These are phyloP conservation scores for Diaporthe batatas DNA, from an alignment of 2,329 filamentous ascomycete species.

Conservation along the genomic window DNA sequence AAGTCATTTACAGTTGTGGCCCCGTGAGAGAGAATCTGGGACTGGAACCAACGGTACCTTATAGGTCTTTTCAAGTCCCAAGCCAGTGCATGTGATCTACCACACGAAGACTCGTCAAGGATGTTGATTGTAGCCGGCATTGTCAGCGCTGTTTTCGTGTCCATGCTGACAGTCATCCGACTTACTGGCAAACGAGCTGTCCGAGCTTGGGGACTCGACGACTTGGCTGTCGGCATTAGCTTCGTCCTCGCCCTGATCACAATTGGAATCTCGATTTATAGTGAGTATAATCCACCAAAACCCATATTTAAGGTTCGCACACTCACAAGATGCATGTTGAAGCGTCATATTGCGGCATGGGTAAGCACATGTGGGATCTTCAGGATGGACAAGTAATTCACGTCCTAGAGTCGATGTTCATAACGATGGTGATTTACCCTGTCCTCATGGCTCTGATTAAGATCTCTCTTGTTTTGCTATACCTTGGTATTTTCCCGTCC, in stretches of 20 bases:
- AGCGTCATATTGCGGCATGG: slow-evolving; percentile 13
- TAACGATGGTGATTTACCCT: not conserved
- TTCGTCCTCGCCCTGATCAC: not conserved
- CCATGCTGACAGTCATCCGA: not conserved
- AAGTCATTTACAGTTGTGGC: not conserved
- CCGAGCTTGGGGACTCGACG: not conserved
- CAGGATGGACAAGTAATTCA: slow-evolving; percentile 5
- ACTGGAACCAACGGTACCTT: not conserved
- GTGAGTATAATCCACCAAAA: not conserved
- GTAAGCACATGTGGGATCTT: slow-evolving; percentile 8
- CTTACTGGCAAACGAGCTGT: not conserved
- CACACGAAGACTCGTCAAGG: not conserved
- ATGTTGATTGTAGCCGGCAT: not conserved
- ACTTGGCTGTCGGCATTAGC: not conserved
- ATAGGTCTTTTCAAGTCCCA: slow-evolving; percentile 8
- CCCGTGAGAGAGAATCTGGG: too few species aligned
- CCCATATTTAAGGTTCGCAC: not conserved
- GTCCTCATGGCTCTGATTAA: slow-evolving; percentile 2
- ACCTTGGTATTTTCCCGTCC: slow-evolving; percentile 7
- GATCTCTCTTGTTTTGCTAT: not conserved
- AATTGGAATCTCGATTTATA: not conserved
- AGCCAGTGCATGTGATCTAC: not conserved
- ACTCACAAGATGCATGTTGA: too few species aligned
- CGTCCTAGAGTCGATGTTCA: not conserved
- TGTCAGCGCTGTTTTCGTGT: not conserved